phyloP scores from a whole-genome alignment of 768 basidiomycete genomes.

The Leucocoprinus leucothites region DNA sequence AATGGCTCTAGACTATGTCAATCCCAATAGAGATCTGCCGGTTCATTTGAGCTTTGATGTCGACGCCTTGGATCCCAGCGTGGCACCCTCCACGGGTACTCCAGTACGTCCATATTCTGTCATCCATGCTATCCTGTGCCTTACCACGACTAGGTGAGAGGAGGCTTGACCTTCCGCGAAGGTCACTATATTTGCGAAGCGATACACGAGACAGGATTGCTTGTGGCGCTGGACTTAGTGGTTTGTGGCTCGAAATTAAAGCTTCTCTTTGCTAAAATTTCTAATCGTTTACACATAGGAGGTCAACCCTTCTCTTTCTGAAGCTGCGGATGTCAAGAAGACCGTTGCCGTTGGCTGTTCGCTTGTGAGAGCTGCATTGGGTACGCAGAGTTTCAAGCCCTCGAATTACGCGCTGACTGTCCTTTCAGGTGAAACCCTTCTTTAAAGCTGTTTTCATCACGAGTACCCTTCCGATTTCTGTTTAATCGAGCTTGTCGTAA shows the following conservation, averaged over 20 bases:
- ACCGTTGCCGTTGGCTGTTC: constrained; percentile 92
- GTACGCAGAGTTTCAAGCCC: constrained; percentile 37
- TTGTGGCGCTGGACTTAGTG: constrained; percentile 94
- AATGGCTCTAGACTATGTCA: constrained; percentile 94
- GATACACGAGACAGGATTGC: constrained; percentile 85
- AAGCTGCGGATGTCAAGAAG: constrained; percentile 70
- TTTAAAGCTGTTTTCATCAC: constrained; percentile 21
- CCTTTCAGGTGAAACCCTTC: constrained; percentile 39
- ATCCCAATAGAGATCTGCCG: constrained; percentile 76
- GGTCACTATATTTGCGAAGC: constrained; percentile 98
- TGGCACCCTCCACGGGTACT: constrained; percentile 95
- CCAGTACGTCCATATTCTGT: constrained; percentile 50
- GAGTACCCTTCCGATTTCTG: neutral
- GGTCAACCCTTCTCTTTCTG: constrained; percentile 92
- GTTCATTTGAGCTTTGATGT: constrained; percentile 98
- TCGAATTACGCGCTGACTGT: constrained; percentile 8
- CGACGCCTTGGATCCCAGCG: constrained; percentile 89
- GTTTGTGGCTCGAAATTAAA: constrained; percentile 37
- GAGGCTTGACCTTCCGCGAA: constrained; percentile 94
- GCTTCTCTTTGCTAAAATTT: neutral
- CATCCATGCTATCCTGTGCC: neutral
- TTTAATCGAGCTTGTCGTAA: neutral
- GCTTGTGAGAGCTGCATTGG: constrained; percentile 76
- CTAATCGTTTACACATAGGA: constrained; percentile 48
- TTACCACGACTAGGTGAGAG: constrained; percentile 61